Percentiles rank a stretch among this genome's conserved stretches.
Evolutionary conservation across 2,329 filamentous ascomycete species (phyloP).

Genomic region (Fusarium sp.): DNA sequence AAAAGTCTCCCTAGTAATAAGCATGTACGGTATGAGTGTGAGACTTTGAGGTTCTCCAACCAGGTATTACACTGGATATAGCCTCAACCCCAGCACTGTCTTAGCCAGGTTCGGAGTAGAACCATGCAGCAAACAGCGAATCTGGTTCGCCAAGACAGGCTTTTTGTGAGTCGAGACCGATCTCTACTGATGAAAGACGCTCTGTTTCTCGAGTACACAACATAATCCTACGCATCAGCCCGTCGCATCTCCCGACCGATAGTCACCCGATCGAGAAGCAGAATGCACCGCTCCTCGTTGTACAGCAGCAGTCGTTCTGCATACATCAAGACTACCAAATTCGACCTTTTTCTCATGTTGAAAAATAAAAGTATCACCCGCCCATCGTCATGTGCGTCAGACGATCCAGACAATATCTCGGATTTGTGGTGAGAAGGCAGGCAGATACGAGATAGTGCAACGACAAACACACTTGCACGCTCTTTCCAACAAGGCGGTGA

Average conservation of each 20-base stretch:
- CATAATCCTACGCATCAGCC: conserved; percentile 11
- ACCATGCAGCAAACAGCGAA: not conserved
- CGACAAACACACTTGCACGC: conserved; percentile 17
- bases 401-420: conserved; percentile 21
- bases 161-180: conserved; percentile 9
- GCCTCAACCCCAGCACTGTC: not conserved
- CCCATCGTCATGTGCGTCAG: conserved; percentile 23
- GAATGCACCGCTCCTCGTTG: conserved; percentile 20
- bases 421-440: conserved; percentile 27
- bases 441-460: conserved; percentile 23
- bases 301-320: conserved; percentile 29
- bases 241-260: conserved; percentile 1
- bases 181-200: not conserved
- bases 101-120: not conserved
- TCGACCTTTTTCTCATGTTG: not conserved
- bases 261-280: conserved; percentile 4
- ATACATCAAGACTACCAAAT: conserved; percentile 1
- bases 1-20: not conserved
- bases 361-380: conserved; percentile 21
- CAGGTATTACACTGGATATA: not conserved
- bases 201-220: conserved; percentile 1
- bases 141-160: conserved; percentile 4
- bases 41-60: not conserved
- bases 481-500: conserved; percentile 9
- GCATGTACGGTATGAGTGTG: conserved; percentile 5